Percentiles rank a stretch among this genome's conserved stretches.
phyloP scores from a whole-genome alignment of 345 rosid genomes.

The Brassica juncea region DNA sequence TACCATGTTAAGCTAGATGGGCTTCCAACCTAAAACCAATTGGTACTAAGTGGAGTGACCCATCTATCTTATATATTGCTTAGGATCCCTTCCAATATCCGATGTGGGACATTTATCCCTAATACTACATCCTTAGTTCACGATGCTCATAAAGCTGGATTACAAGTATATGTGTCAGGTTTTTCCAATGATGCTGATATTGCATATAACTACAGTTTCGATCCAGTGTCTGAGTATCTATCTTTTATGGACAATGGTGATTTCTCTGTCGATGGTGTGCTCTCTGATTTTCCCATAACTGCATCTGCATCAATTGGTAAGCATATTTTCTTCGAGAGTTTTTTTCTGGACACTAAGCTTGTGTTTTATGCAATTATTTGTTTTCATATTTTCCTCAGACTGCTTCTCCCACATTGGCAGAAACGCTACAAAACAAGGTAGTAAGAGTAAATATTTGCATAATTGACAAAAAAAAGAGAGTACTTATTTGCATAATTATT shows the following conservation, averaged over 20 bases:
- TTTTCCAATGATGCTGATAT: slow-evolving; percentile 55
- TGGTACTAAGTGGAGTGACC: no score
- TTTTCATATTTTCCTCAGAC: slow-evolving; percentile 43
- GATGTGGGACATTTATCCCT: no score
- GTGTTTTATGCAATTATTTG: background rate
- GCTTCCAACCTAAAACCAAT: no score
- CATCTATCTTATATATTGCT: no score
- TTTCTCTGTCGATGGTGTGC: slow-evolving; percentile 78
- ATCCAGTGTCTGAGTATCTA: slow-evolving; percentile 69
- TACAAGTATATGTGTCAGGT: slow-evolving; percentile 67
- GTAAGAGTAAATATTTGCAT: background rate
- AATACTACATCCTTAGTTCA: slow-evolving; percentile 56
- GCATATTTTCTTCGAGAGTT: background rate
- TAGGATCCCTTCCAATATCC: no score
- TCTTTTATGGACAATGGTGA: slow-evolving; percentile 61
- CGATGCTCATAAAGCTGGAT: slow-evolving; percentile 78
- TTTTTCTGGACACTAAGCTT: no score
- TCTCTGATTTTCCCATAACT: slow-evolving; percentile 78
- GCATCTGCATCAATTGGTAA: slow-evolving; percentile 64
- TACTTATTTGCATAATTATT: no score
- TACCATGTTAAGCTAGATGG: no score
- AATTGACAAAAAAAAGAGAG: no score
- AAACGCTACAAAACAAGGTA: slow-evolving; percentile 59
- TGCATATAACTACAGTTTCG: slow-evolving; percentile 73
- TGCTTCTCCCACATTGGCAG: slow-evolving; percentile 59